A percentile compares a stretch with the other conserved stretches of the same genome.
Conservation (phyloP, 75 land plant species). For the Pseudotsuga menziesii region DNA sequence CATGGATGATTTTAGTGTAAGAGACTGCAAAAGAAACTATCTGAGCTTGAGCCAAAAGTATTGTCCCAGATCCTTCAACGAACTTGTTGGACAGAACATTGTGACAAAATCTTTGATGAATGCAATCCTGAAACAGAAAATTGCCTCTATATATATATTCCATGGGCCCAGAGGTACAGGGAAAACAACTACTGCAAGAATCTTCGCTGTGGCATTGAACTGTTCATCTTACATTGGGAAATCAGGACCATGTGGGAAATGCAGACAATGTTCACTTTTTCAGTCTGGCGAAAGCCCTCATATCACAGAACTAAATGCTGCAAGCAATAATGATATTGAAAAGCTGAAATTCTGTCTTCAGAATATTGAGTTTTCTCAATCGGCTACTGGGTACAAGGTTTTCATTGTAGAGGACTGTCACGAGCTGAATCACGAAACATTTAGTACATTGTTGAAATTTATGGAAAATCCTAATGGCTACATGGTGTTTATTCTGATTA, state of each 20-base stretch:
- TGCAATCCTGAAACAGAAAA: slow-evolving; percentile 52
- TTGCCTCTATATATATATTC: slow-evolving; percentile 83
- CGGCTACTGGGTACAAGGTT: slow-evolving; percentile 46
- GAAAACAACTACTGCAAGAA: slow-evolving; percentile 69
- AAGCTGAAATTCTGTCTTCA: slow-evolving; percentile 44
- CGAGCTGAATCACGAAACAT: slow-evolving; percentile 37
- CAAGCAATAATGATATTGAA: slow-evolving; percentile 44
- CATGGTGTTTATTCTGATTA: slow-evolving; percentile 68
- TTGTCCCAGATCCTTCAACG: slow-evolving; percentile 67
- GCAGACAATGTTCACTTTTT: slow-evolving; percentile 52
- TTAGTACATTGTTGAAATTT: slow-evolving; percentile 52
- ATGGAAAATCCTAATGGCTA: slow-evolving; percentile 49
- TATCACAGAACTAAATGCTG: slow-evolving; percentile 56
- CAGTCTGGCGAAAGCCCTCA: slow-evolving; percentile 40
- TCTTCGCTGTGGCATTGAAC: slow-evolving; percentile 62
- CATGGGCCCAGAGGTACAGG: slow-evolving; percentile 90
- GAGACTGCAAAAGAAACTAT: too few relatives aligned
- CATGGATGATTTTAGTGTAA: too few relatives aligned
- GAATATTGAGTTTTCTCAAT: slow-evolving; percentile 5
- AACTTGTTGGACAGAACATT: slow-evolving; percentile 70
- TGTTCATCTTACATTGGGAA: slow-evolving; percentile 42
- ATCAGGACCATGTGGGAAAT: slow-evolving; percentile 58
- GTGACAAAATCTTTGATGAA: slow-evolving; percentile 54
- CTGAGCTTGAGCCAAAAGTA: too few relatives aligned
- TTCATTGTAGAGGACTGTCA: slow-evolving; percentile 77